These are phyloP conservation scores for Fusarium sp. DNA, from an alignment of 2,329 filamentous ascomycete genomes.

Conservation along the genomic window DNA sequence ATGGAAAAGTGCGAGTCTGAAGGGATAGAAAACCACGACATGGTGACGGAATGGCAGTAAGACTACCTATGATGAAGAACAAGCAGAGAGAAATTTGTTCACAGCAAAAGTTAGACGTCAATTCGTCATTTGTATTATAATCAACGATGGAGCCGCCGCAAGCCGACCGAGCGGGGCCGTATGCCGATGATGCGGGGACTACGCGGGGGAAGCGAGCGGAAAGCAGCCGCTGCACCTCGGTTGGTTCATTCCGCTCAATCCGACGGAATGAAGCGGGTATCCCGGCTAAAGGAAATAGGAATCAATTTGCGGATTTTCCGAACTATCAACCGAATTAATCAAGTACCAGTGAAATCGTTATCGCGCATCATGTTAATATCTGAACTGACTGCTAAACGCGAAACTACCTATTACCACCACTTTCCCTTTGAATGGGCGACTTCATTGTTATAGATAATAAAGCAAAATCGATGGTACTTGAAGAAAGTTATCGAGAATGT, in stretches of 20 bases:
- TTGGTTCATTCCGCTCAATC: conserved; percentile 1
- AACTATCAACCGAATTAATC: no score
- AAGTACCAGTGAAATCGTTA: no score
- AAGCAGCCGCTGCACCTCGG: conserved; percentile 2
- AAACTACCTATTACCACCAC: no score
- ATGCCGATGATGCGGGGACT: conserved; percentile 28
- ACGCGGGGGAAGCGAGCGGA: conserved; percentile 13
- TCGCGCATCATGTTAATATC: no score
- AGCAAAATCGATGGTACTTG: no score
- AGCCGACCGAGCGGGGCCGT: conserved; percentile 33
- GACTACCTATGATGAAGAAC: not conserved
- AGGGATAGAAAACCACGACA: conserved; percentile 55
- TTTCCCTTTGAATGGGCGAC: no score
- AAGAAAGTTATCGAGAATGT: not conserved
- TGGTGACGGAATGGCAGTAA: not conserved
- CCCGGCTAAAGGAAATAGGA: conserved; percentile 10
- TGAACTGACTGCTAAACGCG: no score
- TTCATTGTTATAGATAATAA: no score
- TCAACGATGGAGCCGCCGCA: conserved; percentile 33
- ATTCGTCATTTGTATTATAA: conserved; percentile 21
- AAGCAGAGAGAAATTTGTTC: not conserved
- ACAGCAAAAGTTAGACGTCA: not conserved
- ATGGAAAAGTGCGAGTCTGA: conserved; percentile 63
- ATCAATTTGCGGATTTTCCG: no score
- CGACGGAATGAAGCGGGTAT: conserved; percentile 7